Evolutionary conservation across 495 filamentous ascomycete species (phyloP).

Genomic region (Tuber umbilicatum): DNA sequence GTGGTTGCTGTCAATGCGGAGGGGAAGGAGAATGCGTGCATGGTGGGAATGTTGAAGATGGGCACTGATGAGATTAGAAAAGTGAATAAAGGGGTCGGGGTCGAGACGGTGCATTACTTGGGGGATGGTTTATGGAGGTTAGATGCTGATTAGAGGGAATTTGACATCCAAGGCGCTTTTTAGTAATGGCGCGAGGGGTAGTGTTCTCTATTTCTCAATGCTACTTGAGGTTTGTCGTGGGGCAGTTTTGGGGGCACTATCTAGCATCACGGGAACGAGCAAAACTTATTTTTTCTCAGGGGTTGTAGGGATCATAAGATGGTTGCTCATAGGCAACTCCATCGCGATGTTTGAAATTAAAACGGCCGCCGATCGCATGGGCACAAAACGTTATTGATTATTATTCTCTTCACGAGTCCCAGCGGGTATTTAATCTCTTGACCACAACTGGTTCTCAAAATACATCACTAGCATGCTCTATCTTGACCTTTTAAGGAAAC

Average conservation of each 20-base stretch:
- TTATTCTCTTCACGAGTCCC: not conserved
- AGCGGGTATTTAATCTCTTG: not conserved
- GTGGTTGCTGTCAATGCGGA: slow-evolving; percentile 86
- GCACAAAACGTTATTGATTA: not conserved
- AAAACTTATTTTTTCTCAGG: not conserved
- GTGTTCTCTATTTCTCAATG: not conserved
- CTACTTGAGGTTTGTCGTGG: not conserved
- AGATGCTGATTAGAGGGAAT: slow-evolving; percentile 55
- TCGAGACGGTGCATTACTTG: slow-evolving; percentile 86
- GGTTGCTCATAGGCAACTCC: not conserved
- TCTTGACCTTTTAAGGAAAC: not conserved
- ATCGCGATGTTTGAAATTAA: not conserved
- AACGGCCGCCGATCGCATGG: not conserved
- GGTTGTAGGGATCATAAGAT: not conserved
- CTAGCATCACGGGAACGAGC: not conserved
- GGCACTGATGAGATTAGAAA: slow-evolving; percentile 87
- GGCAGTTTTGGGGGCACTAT: not conserved
- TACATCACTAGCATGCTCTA: not conserved
- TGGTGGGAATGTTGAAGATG: slow-evolving; percentile 77
- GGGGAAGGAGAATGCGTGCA: slow-evolving; percentile 85
- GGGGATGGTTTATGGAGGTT: slow-evolving; percentile 92
- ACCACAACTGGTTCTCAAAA: not conserved
- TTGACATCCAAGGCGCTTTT: not conserved
- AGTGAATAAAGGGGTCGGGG: slow-evolving; percentile 84
- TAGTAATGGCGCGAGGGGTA: not conserved